Base-by-base conservation (phyloP, 2,329 filamentous ascomycete species). In the Raffaelea arxii region DNA sequence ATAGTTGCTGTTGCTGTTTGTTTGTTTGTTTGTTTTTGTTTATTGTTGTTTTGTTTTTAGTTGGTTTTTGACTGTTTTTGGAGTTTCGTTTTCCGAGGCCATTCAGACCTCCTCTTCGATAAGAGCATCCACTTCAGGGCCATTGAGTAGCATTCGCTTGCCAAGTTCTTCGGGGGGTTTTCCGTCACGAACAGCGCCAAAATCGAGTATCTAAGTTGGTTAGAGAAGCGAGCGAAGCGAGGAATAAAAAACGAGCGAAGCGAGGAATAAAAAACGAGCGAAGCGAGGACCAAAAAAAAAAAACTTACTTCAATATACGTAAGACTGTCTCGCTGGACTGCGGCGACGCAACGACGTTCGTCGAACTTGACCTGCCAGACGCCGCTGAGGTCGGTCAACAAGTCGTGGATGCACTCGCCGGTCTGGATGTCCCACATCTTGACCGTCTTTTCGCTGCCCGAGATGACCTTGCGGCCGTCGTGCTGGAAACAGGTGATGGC, bases 311-410 rank as follows among this genome's bases (percentile, higher is more conserved):
- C 92, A 49, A 98, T 89, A 63, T 94, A 98, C 19, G 92, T 98
- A 57, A 95, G 68, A 57, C 81, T 83, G 54, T 95, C 88, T 47
- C 92, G 79, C 70, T 98, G 92, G 47, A 98, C 92, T 39, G 92
- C 92, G 49, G 92, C 92, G 48, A 98, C 92, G 62, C 92, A 98
- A 62, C 91, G 78, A 55, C 92, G 77, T 60, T 94, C 88, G 59
- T 98, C 90, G 67, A 98, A 98, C 59, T 92, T 92, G 58, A 98
- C 92, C 68, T 98, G 92, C 92, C 92, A 98, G 7, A 98, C 92
- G n/a, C 91, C 90, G 55, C 84, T 91, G 30, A 98, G 74, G 59
- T 96, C 90, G 14, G 88, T 95, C 58, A 98, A 72, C 37, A 98
- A 75, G 64, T 98, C 91, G 55, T 91, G 86, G 44, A 95, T 81